Conservation (phyloP, 768 basidiomycete species). For the Agaricus subrufescens region DNA sequence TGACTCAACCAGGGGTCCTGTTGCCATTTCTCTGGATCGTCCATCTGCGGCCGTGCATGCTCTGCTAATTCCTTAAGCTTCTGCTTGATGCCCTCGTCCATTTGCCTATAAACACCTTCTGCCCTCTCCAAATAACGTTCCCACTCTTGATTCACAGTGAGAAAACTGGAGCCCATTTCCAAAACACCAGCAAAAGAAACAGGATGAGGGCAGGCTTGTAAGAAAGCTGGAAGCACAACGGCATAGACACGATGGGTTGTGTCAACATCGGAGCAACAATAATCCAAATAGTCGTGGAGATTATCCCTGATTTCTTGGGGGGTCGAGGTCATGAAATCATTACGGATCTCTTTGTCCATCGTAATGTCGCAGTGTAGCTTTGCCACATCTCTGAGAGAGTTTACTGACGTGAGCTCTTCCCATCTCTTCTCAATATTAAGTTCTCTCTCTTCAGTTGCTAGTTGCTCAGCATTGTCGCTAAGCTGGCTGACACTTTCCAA, state of each 20-base stretch:
- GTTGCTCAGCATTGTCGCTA: slow-evolving; percentile 8
- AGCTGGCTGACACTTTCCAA: slow-evolving; percentile 30
- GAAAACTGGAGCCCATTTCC: slow-evolving; percentile 87
- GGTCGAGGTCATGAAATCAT: slow-evolving; percentile 68
- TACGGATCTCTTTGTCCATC: slow-evolving; percentile 73
- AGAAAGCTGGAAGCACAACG: slow-evolving; percentile 75
- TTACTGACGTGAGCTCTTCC: slow-evolving; percentile 91
- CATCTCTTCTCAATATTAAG: slow-evolving; percentile 58
- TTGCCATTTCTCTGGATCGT: slow-evolving; percentile 48
- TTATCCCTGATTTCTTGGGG: slow-evolving; percentile 61
- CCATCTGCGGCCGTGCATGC: slow-evolving; percentile 60
- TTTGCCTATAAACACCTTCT: slow-evolving; percentile 65
- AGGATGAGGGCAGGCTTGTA: slow-evolving; percentile 82
- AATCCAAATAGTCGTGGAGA: slow-evolving; percentile 71
- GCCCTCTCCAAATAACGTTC: slow-evolving; percentile 75
- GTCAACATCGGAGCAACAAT: slow-evolving; percentile 82
- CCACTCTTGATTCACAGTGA: slow-evolving; percentile 91
- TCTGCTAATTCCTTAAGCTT: slow-evolving; percentile 66
- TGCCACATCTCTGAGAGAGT: slow-evolving; percentile 90
- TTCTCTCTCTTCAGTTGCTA: slow-evolving; percentile 20
- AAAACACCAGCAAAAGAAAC: slow-evolving; percentile 89
- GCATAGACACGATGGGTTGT: slow-evolving; percentile 81
- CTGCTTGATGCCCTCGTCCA: slow-evolving; percentile 76
- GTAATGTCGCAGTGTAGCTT: slow-evolving; percentile 81
- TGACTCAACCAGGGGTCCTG: slow-evolving; percentile 83